phyloP scores from a whole-genome alignment of 306 rosid species.

The Benincasa hispida region DNA sequence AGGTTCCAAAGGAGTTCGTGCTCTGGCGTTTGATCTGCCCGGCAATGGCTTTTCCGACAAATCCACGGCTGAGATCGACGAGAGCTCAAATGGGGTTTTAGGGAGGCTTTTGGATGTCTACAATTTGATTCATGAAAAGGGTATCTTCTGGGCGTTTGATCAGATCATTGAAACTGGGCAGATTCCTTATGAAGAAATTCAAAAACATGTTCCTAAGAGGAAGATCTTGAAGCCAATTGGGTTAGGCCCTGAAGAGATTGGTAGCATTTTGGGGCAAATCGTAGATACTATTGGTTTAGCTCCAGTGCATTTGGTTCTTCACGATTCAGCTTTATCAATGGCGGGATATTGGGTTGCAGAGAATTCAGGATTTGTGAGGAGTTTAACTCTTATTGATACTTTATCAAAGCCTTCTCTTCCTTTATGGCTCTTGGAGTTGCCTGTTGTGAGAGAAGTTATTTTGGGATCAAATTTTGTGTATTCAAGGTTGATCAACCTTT shows the following conservation, averaged over 20 bases:
- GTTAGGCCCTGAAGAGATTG: conserved; percentile 49
- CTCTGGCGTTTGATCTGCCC: conserved; percentile 57
- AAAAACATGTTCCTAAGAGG: conserved; percentile 32
- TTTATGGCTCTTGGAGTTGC: conserved; percentile 40
- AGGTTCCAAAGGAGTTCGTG: conserved; percentile 39
- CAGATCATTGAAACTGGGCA: conserved; percentile 80
- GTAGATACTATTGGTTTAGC: conserved; percentile 46
- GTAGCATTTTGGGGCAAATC: conserved; percentile 63
- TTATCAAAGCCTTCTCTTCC: conserved; percentile 45
- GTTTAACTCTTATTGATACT: conserved; percentile 72
- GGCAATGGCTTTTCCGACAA: conserved; percentile 88
- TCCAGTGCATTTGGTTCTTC: conserved; percentile 82
- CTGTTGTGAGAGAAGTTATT: conserved; percentile 54
- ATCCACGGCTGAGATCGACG: conserved; percentile 29
- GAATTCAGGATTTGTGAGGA: conserved; percentile 46
- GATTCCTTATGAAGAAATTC: conserved; percentile 74
- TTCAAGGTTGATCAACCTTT: conserved; percentile 35
- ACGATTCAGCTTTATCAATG: conserved; percentile 67
- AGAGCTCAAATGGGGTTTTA: conserved; percentile 35
- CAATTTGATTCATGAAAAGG: conserved; percentile 63
- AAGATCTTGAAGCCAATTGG: conserved; percentile 48
- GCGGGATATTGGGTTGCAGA: conserved; percentile 58
- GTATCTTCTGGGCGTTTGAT: conserved; percentile 95
- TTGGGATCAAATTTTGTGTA: conserved; percentile 41
- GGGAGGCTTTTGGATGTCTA: conserved; percentile 64